These are phyloP conservation scores for Microstegium vimineum DNA, from an alignment of 176 grass and related monocot species.

Conservation along the genomic window DNA sequence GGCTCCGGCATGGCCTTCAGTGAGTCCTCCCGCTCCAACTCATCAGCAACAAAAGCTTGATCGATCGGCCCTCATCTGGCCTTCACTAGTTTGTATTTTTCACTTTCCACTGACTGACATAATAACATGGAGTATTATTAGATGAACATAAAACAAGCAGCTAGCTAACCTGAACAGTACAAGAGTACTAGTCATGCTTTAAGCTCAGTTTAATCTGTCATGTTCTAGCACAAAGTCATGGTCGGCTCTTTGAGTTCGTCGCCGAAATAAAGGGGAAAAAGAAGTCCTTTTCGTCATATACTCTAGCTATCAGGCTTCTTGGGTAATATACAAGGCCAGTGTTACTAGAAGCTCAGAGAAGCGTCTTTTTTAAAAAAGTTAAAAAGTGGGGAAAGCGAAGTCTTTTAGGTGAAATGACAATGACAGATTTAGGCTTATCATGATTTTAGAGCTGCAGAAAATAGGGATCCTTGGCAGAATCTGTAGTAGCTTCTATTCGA, in stretches of 20 bases:
- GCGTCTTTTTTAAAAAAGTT: background rate
- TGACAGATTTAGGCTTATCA: background rate
- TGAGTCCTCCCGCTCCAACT: conserved; percentile 15
- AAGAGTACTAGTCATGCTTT: background rate
- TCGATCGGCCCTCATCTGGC: background rate
- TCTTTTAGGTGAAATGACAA: conserved; percentile 2
- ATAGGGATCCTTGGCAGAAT: background rate
- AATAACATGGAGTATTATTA: background rate
- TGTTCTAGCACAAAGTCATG: background rate
- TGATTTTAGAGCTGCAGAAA: background rate
- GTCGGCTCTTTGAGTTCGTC: background rate
- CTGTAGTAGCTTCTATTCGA: background rate
- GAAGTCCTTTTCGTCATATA: background rate
- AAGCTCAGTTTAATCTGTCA: background rate
- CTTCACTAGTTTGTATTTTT: background rate
- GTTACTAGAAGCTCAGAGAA: conserved; percentile 13
- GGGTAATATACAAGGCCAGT: background rate
- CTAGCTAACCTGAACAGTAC: background rate
- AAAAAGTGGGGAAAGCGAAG: background rate
- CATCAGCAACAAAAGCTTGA: background rate
- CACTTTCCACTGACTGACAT: background rate
- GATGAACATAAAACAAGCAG: background rate
- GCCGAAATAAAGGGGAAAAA: background rate
- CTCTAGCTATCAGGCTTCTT: background rate
- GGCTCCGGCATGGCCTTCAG: conserved; percentile 95